A percentile compares a stretch with the other conserved stretches of the same genome.
phyloP scores from a whole-genome alignment of 2,329 filamentous ascomycete genomes.

The Colletotrichum viniferum region DNA sequence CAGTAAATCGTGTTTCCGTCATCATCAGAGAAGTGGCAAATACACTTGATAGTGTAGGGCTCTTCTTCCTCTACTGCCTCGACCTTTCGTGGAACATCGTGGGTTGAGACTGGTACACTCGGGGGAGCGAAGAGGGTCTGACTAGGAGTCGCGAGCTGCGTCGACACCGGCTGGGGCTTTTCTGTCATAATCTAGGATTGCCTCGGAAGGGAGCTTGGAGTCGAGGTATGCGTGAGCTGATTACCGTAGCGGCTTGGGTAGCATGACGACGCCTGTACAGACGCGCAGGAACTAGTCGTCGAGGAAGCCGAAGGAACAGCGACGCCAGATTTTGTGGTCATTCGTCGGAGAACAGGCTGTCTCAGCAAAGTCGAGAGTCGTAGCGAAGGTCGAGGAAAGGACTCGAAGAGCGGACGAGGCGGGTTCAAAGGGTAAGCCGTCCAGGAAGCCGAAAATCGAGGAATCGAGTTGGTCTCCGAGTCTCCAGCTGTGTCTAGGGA shows the following conservation, averaged over 20 bases:
- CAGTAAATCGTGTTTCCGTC: constrained; percentile 98
- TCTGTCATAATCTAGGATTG: constrained; percentile 66
- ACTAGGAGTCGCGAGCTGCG: constrained; percentile 61
- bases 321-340: constrained; percentile 1
- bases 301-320: constrained; percentile 1
- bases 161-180: constrained; percentile 56
- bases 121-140: constrained; percentile 50
- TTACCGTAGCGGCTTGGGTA: constrained; percentile 58
- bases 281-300: constrained; percentile 35
- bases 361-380: neutral
- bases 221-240: constrained; percentile 42
- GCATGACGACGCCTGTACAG: constrained; percentile 62
- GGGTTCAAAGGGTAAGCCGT: neutral
- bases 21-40: constrained; percentile 91
- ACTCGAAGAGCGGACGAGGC: neutral
- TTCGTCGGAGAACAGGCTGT: constrained; percentile 4
- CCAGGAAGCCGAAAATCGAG: neutral
- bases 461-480: neutral
- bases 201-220: constrained; percentile 44
- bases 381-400: neutral
- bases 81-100: constrained; percentile 49
- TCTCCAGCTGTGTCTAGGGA: neutral
- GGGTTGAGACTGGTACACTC: constrained; percentile 39
- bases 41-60: constrained; percentile 96
- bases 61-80: constrained; percentile 72